Base-by-base conservation (phyloP, 495 filamentous ascomycete genomes). In the Saxophila tyrrhenica region DNA sequence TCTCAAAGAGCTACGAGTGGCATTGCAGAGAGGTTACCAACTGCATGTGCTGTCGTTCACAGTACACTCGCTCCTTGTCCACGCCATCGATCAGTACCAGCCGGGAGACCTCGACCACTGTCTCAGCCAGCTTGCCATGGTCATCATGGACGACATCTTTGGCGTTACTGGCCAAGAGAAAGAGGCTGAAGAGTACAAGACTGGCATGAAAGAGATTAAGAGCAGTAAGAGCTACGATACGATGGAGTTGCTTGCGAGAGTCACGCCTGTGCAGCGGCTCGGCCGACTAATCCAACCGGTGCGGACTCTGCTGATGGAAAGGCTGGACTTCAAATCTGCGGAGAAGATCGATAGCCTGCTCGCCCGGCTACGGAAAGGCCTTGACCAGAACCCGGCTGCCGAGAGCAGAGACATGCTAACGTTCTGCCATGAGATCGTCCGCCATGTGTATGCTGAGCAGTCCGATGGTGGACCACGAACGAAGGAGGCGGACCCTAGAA, bases 71-170 rank as follows among this genome's bases (percentile, higher is more conserved):
- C 86, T 99, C 47, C 73, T 99, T 16, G 79, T 95, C 10, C 73
- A 77, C 7, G 80, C 80, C 16, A 83, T 82, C 16, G 81, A 86
- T n/a, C 71, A 77, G 1, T 88, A 88, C 64, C 72, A 79, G 29
- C 83, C 87, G 11, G 92, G 92, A 17, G 87, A 87, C 55, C 70
- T 97, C 41, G 89, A 99, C 60, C 90, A 95, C 62, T 97, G 90
- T 65, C 70, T 96, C 29, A 67, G 72, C 2, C 75, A 87, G 17
- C 80, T 97, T 39, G 79, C 88, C 42, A 74, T 80, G 2, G 78
- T 99, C 41, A 84, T 96, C 49, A 94, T 97, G 87, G 92, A 99
- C 60, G 94, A 97, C 65, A 94, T 89, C 13, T 99, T 99, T 65
- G 92, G 92, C 17, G 81, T 79, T n/a, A 82, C 84, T n/a, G 92